A percentile compares a stretch with the other conserved stretches of the same genome.
Evolutionary conservation across 164 flowering plant species (phyloP).

Genomic region (Amborella trichopoda): DNA sequence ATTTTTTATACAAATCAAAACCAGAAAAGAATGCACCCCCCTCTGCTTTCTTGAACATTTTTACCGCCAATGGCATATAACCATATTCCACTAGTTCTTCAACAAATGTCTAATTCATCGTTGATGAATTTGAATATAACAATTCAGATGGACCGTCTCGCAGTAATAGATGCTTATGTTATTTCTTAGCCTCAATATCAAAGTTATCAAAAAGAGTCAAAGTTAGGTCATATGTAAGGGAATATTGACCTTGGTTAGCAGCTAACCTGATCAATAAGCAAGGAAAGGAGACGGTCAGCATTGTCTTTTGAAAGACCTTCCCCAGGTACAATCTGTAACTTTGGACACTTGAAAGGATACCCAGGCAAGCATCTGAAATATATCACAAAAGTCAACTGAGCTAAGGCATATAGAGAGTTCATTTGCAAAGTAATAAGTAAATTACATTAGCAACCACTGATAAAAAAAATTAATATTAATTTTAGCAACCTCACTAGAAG

Average conservation of each 20-base stretch:
- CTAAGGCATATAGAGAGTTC: background rate
- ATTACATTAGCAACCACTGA: background rate
- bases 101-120: too few relatives aligned
- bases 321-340: slow-evolving; percentile 65
- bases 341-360: slow-evolving; percentile 90
- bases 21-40: too few relatives aligned
- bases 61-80: too few relatives aligned
- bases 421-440: background rate
- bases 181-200: too few relatives aligned
- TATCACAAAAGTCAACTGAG: background rate
- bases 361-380: slow-evolving; percentile 68
- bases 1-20: too few relatives aligned
- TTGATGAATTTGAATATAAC: too few relatives aligned
- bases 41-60: too few relatives aligned
- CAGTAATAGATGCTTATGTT: too few relatives aligned
- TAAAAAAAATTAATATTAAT: background rate
- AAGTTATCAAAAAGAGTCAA: too few relatives aligned
- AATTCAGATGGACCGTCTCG: too few relatives aligned
- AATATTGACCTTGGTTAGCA: slow-evolving; percentile 2
- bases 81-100: too few relatives aligned
- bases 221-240: too few relatives aligned
- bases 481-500: slow-evolving; percentile 57
- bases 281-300: slow-evolving; percentile 51
- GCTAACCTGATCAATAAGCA: slow-evolving; percentile 76
- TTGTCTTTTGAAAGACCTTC: slow-evolving; percentile 55